phyloP scores from a whole-genome alignment of 139 green algal genomes.

The Dunaliella primolecta region DNA sequence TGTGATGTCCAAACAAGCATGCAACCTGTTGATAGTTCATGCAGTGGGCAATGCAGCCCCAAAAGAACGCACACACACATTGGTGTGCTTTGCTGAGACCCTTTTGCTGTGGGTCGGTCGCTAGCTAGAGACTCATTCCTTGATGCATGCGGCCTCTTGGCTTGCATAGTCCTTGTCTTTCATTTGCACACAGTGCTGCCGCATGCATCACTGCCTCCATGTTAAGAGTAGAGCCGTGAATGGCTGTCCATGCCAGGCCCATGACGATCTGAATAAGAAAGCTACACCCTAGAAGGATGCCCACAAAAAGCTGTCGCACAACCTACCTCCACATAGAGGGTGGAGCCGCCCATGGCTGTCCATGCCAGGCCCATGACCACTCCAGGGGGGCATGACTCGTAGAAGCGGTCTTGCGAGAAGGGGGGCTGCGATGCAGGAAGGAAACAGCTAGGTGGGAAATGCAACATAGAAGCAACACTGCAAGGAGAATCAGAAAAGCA shows the following conservation, averaged over 20 bases:
- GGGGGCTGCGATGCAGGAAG: background rate
- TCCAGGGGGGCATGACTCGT: constrained; percentile 59
- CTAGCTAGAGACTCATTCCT: too few relatives aligned
- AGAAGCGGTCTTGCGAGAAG: constrained; percentile 39
- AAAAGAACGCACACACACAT: too few relatives aligned
- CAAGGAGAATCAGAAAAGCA: background rate
- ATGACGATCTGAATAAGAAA: constrained; percentile 66
- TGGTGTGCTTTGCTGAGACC: too few relatives aligned
- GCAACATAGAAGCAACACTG: background rate
- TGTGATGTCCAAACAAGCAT: too few relatives aligned
- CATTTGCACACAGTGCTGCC: too few relatives aligned
- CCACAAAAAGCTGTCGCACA: background rate
- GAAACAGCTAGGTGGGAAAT: too few relatives aligned
- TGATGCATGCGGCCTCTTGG: too few relatives aligned
- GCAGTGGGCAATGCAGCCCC: too few relatives aligned
- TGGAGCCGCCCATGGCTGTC: constrained; percentile 92
- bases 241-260: constrained; percentile 94
- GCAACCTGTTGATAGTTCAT: too few relatives aligned
- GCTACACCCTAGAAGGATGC: background rate
- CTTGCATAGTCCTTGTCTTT: too few relatives aligned
- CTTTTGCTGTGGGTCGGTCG: too few relatives aligned
- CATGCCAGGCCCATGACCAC: constrained; percentile 97
- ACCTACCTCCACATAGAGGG: constrained; percentile 83
- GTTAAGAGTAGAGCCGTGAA: constrained; percentile 92
- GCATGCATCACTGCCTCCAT: constrained; percentile 63